phyloP scores from a whole-genome alignment of 116 monocot genomes.

The Cymodocea nodosa region DNA sequence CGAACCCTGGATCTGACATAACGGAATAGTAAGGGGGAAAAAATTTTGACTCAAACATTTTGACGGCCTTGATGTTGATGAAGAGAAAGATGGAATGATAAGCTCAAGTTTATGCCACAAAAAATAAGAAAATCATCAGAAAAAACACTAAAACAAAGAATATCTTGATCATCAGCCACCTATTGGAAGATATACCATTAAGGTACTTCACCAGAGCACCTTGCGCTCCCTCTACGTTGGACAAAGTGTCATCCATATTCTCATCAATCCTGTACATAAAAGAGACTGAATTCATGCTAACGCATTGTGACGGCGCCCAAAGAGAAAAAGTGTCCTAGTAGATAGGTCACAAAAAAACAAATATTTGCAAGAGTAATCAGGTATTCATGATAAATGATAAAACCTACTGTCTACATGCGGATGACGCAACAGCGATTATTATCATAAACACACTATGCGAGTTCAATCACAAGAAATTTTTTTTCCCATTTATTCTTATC shows the following conservation, averaged over 20 bases:
- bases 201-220: slow-evolving; percentile 75
- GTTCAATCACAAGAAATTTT: too few relatives aligned
- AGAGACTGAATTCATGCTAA: neutral
- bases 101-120: slow-evolving; percentile 36
- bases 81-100: too few relatives aligned
- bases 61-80: too few relatives aligned
- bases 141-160: slow-evolving; percentile 88
- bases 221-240: slow-evolving; percentile 84
- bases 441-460: too few relatives aligned
- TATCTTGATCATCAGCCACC: slow-evolving; percentile 96
- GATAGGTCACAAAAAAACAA: too few relatives aligned
- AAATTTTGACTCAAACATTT: neutral
- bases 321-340: neutral
- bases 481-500: too few relatives aligned
- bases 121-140: slow-evolving; percentile 87
- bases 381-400: too few relatives aligned
- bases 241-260: slow-evolving; percentile 77
- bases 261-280: slow-evolving; percentile 60
- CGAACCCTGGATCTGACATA: too few relatives aligned
- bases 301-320: neutral
- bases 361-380: too few relatives aligned
- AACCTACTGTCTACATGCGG: too few relatives aligned
- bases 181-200: slow-evolving; percentile 76
- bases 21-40: neutral
- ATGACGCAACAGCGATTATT: too few relatives aligned